phyloP scores from a whole-genome alignment of 2,329 filamentous ascomycete genomes.

The Dothideomycetidae sp. region DNA sequence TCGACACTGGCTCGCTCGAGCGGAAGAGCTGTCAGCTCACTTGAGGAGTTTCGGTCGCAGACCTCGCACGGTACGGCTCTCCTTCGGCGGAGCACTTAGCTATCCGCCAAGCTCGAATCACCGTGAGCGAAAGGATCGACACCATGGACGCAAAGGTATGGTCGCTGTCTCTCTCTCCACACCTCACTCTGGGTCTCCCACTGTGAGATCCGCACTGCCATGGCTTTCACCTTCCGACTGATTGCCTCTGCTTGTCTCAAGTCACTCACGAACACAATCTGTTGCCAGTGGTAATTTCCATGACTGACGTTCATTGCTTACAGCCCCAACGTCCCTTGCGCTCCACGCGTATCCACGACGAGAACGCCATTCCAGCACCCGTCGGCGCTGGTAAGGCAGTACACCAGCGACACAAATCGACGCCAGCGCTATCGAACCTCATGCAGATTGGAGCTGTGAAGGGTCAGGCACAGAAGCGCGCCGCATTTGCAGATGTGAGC shows the following conservation, averaged over 20 bases:
- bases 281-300: not conserved
- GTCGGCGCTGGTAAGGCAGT: conserved; percentile 41
- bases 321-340: conserved; percentile 57
- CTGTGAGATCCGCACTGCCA: not conserved
- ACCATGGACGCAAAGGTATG: conserved; percentile 20
- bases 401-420: conserved; percentile 74
- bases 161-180: conserved; percentile 5
- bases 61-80: too few species aligned
- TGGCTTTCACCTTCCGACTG: too few species aligned
- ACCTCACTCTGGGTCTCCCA: not conserved
- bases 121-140: too few species aligned
- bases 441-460: conserved; percentile 44
- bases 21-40: too few species aligned
- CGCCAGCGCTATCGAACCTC: conserved; percentile 44
- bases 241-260: too few species aligned
- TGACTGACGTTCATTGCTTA: conserved; percentile 14
- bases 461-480: conserved; percentile 51
- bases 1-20: not conserved
- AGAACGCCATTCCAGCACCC: conserved; percentile 43
- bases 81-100: too few species aligned
- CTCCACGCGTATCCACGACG: conserved; percentile 49
- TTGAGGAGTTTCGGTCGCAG: too few species aligned
- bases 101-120: too few species aligned
- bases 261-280: too few species aligned
- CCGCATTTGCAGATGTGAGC: conserved; percentile 70